Base-by-base conservation (phyloP, 192 early-diverging fungal species). In the Allomyces arbusculus region DNA sequence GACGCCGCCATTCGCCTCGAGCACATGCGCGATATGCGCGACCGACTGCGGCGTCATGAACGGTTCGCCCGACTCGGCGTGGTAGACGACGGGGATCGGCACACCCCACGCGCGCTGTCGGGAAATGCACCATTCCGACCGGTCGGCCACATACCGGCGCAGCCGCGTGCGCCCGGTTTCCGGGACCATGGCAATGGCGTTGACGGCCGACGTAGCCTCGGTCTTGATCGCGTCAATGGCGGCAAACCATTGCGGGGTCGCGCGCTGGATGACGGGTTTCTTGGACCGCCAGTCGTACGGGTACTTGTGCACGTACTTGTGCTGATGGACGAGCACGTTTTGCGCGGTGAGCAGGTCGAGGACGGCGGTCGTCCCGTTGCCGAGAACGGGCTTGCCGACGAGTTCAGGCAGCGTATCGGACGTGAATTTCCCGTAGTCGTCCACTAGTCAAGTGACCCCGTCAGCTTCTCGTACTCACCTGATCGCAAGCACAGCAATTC, bases 241-340 rank as follows among this genome's bases (percentile, higher is more conserved):
- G 16, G 87, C 87, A 76, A 90, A 90, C 88, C 88, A 90, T 72
- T 90, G 88, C 44, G 86, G 80, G 9, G 88, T 90, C 10, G 88
- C 87, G 45, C 88, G 80, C 69, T 73, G 76, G 66, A 90, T 88
- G 61, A 90, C 80, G 3, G 88, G 88, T 64, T 83, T 74, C 67
- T 90, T 90, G 67, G 86, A 87, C 24, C 88, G 80, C 88, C 88
- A 90, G 77, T 90, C 88, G 63, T 88, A 90, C 8, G 87, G 88
- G 66, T 88, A 90, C 69, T 85, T 88, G 71, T 90, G 88, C 11
- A 68, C 74, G 65, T 84, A 81, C 23, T 68, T 71, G 33, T 77
- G 69, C 66, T 80, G 72, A 62, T 72, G 69, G n/a, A 88, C 69
- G 43, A 89, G 63, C 10, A 45, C 65, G 16, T 73, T 69, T 10